A percentile compares a stretch with the other conserved stretches of the same genome.
Conservation (phyloP, 179 eudicot species). For the Camellia oleifera region DNA sequence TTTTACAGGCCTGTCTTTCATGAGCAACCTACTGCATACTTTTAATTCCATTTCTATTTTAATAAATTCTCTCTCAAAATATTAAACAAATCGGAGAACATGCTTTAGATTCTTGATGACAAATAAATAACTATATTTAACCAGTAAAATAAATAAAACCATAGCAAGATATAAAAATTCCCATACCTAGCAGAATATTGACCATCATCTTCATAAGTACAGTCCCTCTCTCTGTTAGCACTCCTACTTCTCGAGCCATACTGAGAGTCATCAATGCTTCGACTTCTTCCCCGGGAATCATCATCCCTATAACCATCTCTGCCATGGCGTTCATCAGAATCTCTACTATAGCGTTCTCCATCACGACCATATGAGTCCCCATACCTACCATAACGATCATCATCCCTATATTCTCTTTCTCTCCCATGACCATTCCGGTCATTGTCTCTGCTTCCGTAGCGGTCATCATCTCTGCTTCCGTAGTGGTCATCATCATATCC, state of each 20-base stretch:
- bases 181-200: slow-evolving; percentile 80
- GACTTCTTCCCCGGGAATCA: slow-evolving; percentile 70
- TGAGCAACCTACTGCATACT: neutral
- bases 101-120: no score
- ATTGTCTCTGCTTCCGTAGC: slow-evolving; percentile 34
- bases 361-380: slow-evolving; percentile 37
- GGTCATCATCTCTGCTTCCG: neutral
- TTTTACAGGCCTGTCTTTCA: neutral
- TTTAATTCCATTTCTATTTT: neutral
- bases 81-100: neutral
- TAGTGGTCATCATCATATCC: slow-evolving; percentile 62
- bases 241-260: slow-evolving; percentile 82
- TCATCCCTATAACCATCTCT: slow-evolving; percentile 75
- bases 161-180: neutral
- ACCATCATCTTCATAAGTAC: slow-evolving; percentile 75
- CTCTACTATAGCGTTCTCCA: slow-evolving; percentile 60
- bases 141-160: neutral
- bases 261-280: slow-evolving; percentile 53
- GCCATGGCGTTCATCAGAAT: slow-evolving; percentile 66
- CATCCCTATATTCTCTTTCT: slow-evolving; percentile 71
- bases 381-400: slow-evolving; percentile 62
- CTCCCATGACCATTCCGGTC: slow-evolving; percentile 84
- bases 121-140: neutral
- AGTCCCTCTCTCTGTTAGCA: slow-evolving; percentile 69
- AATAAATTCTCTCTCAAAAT: neutral